Conservation (phyloP, 345 rosid species). For the Brassica napus region Da-Ae NC_063451.1:17783001-17783500, state of each 20-base stretch:
- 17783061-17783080: background rate
- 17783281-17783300: background rate
- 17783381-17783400: background rate
- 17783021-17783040: background rate
- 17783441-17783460: background rate
- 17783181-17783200: background rate
- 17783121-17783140: background rate
- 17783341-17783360: background rate
- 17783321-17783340: background rate
- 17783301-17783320: background rate
- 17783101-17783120: background rate
- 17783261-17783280: background rate
- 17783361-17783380: background rate
- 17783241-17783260: background rate
- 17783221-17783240: background rate
- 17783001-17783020: no score
- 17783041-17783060: background rate
- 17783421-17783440: background rate
- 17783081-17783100: background rate
- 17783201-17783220: background rate
- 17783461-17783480: constrained; percentile 9
- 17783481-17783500: constrained; percentile 47
- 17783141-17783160: no score
- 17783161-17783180: background rate
- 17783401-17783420: background rate